A percentile compares a stretch with the other conserved stretches of the same genome.
Conservation (phyloP, 2,329 filamentous ascomycete genomes). For the Trichophyton equinum region DNA sequence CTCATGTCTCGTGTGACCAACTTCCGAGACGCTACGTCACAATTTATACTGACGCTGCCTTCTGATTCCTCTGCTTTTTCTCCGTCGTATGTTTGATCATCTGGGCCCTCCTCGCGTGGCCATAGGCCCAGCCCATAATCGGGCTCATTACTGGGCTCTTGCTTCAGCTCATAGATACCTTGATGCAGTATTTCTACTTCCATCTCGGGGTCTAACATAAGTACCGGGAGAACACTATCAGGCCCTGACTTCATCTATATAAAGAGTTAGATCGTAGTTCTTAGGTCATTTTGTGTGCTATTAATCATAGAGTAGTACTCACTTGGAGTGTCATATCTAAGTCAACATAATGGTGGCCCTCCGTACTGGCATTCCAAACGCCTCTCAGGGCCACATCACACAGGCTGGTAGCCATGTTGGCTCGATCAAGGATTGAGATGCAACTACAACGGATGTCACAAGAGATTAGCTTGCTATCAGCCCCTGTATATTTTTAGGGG, state of each 20-base stretch:
- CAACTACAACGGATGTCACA: not conserved
- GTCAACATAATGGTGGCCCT: not conserved
- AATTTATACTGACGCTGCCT: not conserved
- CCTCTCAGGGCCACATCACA: not conserved
- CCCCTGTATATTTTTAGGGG: not conserved
- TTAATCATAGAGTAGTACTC: not conserved
- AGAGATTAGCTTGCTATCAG: not conserved
- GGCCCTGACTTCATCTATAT: not conserved
- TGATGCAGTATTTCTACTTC: not conserved
- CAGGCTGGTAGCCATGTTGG: not conserved
- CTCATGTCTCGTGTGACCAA: conserved; percentile 6
- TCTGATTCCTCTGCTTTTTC: not conserved
- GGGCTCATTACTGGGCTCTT: not conserved
- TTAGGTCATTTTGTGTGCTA: too few relatives aligned
- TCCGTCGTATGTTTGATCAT: too few relatives aligned
- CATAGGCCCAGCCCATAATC: not conserved
- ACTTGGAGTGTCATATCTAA: not conserved
- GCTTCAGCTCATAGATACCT: not conserved
- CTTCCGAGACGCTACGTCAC: conserved; percentile 4
- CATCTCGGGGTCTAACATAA: not conserved
- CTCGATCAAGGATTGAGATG: not conserved
- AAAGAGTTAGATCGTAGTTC: not conserved
- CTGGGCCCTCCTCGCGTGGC: not conserved
- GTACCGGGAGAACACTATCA: not conserved
- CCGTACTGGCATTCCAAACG: not conserved